These are phyloP conservation scores for Austroboletus eburneus DNA, from an alignment of 768 basidiomycete species.

Conservation along the genomic window DNA sequence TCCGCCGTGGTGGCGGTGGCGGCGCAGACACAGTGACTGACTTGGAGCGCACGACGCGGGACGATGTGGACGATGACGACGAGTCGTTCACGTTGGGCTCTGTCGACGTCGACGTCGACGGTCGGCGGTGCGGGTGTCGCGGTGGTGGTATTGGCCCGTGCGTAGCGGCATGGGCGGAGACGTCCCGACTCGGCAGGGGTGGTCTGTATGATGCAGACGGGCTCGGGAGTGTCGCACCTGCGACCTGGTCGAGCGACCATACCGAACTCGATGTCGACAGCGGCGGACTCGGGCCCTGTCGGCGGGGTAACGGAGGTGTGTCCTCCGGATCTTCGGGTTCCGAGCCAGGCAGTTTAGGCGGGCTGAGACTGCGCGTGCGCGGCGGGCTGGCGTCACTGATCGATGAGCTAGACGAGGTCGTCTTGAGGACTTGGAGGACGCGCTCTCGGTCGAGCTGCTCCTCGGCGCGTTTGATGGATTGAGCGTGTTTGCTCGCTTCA, in stretches of 20 bases:
- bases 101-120: conserved; percentile 13
- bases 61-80: conserved; percentile 22
- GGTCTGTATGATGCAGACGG: conserved; percentile 18
- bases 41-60: conserved; percentile 48
- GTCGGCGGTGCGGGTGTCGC: conserved; percentile 53
- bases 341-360: conserved; percentile 18
- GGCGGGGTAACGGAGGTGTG: conserved; percentile 35
- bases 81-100: conserved; percentile 24
- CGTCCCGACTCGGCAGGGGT: conserved; percentile 19
- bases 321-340: conserved; percentile 20
- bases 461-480: conserved; percentile 66
- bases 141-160: conserved; percentile 40
- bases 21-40: conserved; percentile 40
- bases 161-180: conserved; percentile 1
- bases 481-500: conserved; percentile 67
- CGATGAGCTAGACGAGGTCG: conserved; percentile 39
- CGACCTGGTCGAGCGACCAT: conserved; percentile 41
- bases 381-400: background rate
- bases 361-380: conserved; percentile 31
- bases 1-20: conserved; percentile 48
- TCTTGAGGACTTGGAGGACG: conserved; percentile 67
- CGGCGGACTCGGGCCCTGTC: conserved; percentile 32
- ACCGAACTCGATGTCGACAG: conserved; percentile 33
- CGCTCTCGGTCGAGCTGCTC: conserved; percentile 65
- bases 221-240: conserved; percentile 32